Conservation (phyloP, 345 rosid species). For the Zanthoxylum bungeanum region DNA sequence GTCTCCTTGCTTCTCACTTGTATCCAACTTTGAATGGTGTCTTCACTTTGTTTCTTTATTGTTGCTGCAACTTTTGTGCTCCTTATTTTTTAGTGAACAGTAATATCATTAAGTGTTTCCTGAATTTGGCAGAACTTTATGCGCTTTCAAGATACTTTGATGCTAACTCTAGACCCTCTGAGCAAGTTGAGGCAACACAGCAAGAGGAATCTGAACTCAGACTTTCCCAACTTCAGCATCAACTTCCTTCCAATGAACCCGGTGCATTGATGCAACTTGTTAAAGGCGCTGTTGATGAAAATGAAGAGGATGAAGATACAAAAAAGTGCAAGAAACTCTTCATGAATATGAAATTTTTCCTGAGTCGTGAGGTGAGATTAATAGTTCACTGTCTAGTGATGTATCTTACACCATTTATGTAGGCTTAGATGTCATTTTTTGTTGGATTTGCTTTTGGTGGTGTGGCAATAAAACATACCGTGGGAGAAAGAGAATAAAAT, state of each 20-base stretch:
- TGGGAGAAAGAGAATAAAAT: not conserved
- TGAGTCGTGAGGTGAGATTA: slow-evolving; percentile 86
- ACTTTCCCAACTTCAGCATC: slow-evolving; percentile 95
- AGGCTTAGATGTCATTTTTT: not conserved
- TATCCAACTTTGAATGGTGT: not conserved
- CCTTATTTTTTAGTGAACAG: not conserved
- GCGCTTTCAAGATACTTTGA: slow-evolving; percentile 80
- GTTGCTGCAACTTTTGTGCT: not conserved
- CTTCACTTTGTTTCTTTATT: not conserved
- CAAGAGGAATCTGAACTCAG: slow-evolving; percentile 69
- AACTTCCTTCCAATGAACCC: slow-evolving; percentile 88
- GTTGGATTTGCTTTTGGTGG: not conserved
- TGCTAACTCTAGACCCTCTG: slow-evolving; percentile 49
- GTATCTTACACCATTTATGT: not conserved
- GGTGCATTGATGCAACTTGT: slow-evolving; percentile 93
- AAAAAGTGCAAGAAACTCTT: slow-evolving; percentile 72
- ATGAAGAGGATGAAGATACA: slow-evolving; percentile 92
- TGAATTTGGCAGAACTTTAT: slow-evolving; percentile 69
- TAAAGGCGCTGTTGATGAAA: slow-evolving; percentile 50
- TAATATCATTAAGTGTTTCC: not conserved
- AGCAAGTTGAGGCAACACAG: slow-evolving; percentile 33
- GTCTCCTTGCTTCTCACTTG: not conserved
- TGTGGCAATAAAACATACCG: not conserved
- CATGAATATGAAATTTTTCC: slow-evolving; percentile 69
- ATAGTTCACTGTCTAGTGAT: slow-evolving; percentile 1